These are phyloP conservation scores for Globisporangium sylvaticum DNA, from an alignment of 352 stramenopile genomes.

Conservation along the genomic window DNA sequence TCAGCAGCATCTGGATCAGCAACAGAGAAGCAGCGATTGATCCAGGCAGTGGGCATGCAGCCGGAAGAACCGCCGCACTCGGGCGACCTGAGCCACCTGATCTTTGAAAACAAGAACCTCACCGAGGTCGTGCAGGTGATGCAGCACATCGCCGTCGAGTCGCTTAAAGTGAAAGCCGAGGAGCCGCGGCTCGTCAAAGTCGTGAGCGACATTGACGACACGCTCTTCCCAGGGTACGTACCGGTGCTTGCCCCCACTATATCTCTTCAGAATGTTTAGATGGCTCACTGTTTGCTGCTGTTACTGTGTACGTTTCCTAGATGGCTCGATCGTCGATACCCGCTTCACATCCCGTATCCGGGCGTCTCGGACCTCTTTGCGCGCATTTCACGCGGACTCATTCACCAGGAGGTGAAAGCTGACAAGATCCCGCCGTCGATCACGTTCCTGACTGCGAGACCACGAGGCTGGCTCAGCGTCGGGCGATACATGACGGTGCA, in stretches of 20 bases:
- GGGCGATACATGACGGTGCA: conserved; percentile 77
- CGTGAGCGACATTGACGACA: conserved; percentile 87
- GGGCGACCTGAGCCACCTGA: conserved; percentile 72
- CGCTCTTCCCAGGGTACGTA: conserved; percentile 57
- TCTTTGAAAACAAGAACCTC: conserved; percentile 75
- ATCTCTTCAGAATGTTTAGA: not conserved
- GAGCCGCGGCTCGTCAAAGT: conserved; percentile 73
- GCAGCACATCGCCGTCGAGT: conserved; percentile 81
- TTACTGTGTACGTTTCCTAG: conserved; percentile 4
- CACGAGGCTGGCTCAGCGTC: conserved; percentile 75
- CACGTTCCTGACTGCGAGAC: conserved; percentile 78
- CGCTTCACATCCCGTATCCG: conserved; percentile 74
- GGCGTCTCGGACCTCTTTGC: conserved; percentile 71
- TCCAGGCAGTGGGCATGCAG: not conserved
- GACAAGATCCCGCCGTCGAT: conserved; percentile 48
- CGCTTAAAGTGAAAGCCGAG: conserved; percentile 57
- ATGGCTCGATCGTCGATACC: conserved; percentile 71
- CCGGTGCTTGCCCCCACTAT: not conserved
- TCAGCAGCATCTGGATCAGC: not conserved
- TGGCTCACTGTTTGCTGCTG: not conserved
- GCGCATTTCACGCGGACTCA: conserved; percentile 54
- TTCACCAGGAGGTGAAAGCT: conserved; percentile 23
- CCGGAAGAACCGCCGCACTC: conserved; percentile 48
- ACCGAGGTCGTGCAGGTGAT: conserved; percentile 79
- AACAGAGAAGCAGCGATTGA: not conserved